Evolutionary conservation across 176 grass and related monocot species (phyloP), one percentile per base, ranked within the genome.

Genomic region (Ampelocalamus luodianensis): DNA sequence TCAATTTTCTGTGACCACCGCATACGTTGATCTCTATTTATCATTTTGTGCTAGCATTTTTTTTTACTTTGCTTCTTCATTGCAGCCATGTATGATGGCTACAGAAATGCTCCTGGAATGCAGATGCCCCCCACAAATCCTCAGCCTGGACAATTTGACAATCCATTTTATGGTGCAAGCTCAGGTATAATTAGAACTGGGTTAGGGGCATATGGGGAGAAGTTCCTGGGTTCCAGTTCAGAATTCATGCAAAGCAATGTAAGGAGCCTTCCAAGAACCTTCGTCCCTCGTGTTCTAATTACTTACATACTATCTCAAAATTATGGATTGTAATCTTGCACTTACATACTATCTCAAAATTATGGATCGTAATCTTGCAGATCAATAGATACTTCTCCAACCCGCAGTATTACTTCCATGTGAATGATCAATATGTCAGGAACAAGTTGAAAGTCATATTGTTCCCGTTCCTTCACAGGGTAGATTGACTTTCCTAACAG

Each of bases 221-320:
- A 78, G 76, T 87, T 91, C 63, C 68, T 95, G 5, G 93, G 89
- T 75, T 98, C 96, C 27, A 92, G 91, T 83, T 98, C 96, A 17
- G 96, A 98, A 71, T 98, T 98, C 87, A 94, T 94, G 89, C 96
- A 98, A 81, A 98, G 87, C 83, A 98, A 98, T 26, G 93, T 98
- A 87, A 82, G 85, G 24, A 80, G 13, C 45, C 20, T 70, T 62
- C 24, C 0, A 48, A 42, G 0, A 69, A 64, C 26, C 29, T 80
- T 68, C 17, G 5, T 79, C 11, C 26, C 17, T 11, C 1, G 11
- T 67, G 11, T 55, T 65, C 3, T 2, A 34, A 24, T 22, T 34
- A 6, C 46, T 45, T 0, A 2, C 0, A 0, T 60, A 53, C 2
- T 13, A 5, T 61, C 38, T 82, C 67, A 79, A 68, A 68, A 44